Evolutionary conservation across 805 yeast species (phyloP), one percentile per base, ranked within the genome.

Genomic region (Suhomyces emberorum): DNA sequence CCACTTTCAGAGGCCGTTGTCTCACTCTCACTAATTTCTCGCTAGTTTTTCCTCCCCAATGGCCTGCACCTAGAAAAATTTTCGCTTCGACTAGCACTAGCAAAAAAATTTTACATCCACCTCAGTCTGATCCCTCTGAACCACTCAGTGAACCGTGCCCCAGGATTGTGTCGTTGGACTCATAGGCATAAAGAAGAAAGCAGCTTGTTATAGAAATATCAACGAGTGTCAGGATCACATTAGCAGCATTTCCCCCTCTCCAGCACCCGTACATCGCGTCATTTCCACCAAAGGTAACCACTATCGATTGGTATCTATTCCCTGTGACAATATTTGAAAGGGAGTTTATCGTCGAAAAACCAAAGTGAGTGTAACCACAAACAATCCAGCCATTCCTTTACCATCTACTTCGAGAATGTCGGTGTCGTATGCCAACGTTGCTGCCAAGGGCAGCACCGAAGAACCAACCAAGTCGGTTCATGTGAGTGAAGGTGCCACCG

Each of bases 401-500:
- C 27, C n/a, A n/a, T n/a, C n/a, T n/a, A n/a, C n/a, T n/a, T n/a
- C n/a, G n/a, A 24, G 6, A 6, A 15, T 24, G 37, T 48, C 65
- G 26, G 54, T 64, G 28, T 65, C 72, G 23, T 66, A 66, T 47
- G 72, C 72, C 39, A 63, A 66, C 42, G 58, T 61, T 35, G 72
- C 69, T 43, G 71, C 71, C 41, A 59, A 56, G 37, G 69, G 65
- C 34, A n/a, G 37, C 21, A 18, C 23, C n/a, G 44, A 38, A 15
- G 35, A 32, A 37, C 37, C 28, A 37, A 14, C 26, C 26, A 39
- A 36, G 27, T 34, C 36, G n/a, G 29, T 29, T n/a, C 23, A 25
- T 7, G 23, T 17, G 26, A n/a, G 12, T 14, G 26, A 23, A 9
- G 42, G 38, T 11, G 23, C 32, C 18, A 29, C 41, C 24, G 34